phyloP scores from a whole-genome alignment of 2,329 filamentous ascomycete species.

The Diplocarpon mali region DNA sequence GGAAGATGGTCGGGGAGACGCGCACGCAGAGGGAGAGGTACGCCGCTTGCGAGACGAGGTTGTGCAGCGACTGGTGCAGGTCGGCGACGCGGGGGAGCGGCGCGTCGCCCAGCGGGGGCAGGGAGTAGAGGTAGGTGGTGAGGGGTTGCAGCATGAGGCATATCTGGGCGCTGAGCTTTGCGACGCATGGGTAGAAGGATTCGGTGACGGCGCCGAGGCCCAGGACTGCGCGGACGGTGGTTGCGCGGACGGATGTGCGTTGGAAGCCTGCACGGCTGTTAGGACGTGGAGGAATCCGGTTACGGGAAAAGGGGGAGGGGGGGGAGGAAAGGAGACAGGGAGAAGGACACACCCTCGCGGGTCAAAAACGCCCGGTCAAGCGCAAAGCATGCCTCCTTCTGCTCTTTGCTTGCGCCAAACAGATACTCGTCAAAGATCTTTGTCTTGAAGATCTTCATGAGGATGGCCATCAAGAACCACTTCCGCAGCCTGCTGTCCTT shows the following conservation, averaged over 20 bases:
- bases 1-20: conserved; percentile 20
- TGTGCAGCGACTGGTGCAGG: conserved; percentile 21
- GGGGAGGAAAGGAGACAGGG: background rate
- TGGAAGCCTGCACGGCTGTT: conserved; percentile 15
- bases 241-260: conserved; percentile 14
- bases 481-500: conserved; percentile 14
- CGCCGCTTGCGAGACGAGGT: conserved; percentile 19
- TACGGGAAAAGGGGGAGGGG: background rate
- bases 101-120: background rate
- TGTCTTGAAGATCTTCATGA: conserved; percentile 16
- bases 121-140: conserved; percentile 14
- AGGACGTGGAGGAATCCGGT: background rate
- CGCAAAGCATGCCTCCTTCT: conserved; percentile 14
- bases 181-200: conserved; percentile 33
- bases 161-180: conserved; percentile 40
- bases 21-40: conserved; percentile 19
- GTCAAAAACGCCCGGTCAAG: conserved; percentile 18
- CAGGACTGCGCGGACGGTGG: conserved; percentile 15
- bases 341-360: conserved; percentile 14
- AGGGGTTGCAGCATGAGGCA: conserved; percentile 27
- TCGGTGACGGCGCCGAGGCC: conserved; percentile 10
- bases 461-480: conserved; percentile 18
- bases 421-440: conserved; percentile 20
- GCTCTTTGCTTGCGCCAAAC: conserved; percentile 17
- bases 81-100: conserved; percentile 5